phyloP scores from a whole-genome alignment of 2,329 filamentous ascomycete species.

The Phoma herbarum region DNA sequence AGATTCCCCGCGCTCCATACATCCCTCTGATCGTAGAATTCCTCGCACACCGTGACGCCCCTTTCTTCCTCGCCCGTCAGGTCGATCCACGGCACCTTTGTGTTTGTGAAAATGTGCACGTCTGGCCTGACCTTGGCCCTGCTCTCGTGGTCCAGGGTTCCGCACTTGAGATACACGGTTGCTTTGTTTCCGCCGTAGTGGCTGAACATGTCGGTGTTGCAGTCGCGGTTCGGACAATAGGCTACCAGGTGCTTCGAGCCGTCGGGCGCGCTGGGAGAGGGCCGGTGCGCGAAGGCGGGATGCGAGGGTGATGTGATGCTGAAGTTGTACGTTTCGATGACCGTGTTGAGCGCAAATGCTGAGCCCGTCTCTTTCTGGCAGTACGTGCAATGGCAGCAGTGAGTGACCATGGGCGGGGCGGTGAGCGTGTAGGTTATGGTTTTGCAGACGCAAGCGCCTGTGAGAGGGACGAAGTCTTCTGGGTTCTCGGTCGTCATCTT shows the following conservation, averaged over 20 bases:
- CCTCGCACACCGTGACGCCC: constrained; percentile 25
- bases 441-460: constrained; percentile 38
- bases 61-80: constrained; percentile 51
- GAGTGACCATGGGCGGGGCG: constrained; percentile 48
- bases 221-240: constrained; percentile 53
- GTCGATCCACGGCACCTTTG: constrained; percentile 53
- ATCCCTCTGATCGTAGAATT: constrained; percentile 24
- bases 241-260: constrained; percentile 53
- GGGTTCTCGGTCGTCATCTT: background rate
- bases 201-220: constrained; percentile 54
- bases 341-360: constrained; percentile 52
- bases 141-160: constrained; percentile 55
- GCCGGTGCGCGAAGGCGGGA: constrained; percentile 45
- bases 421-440: constrained; percentile 39
- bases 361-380: constrained; percentile 59
- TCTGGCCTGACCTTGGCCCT: constrained; percentile 53
- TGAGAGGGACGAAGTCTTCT: constrained; percentile 12
- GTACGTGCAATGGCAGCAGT: constrained; percentile 60
- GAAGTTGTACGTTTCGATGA: constrained; percentile 54
- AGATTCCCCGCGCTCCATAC: constrained; percentile 28
- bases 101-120: constrained; percentile 57
- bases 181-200: constrained; percentile 49
- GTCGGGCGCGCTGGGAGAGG: constrained; percentile 45
- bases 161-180: constrained; percentile 54
- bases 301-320: constrained; percentile 36